phyloP scores from a whole-genome alignment of 352 stramenopile genomes.

The Phytophthora meadii region DNA sequence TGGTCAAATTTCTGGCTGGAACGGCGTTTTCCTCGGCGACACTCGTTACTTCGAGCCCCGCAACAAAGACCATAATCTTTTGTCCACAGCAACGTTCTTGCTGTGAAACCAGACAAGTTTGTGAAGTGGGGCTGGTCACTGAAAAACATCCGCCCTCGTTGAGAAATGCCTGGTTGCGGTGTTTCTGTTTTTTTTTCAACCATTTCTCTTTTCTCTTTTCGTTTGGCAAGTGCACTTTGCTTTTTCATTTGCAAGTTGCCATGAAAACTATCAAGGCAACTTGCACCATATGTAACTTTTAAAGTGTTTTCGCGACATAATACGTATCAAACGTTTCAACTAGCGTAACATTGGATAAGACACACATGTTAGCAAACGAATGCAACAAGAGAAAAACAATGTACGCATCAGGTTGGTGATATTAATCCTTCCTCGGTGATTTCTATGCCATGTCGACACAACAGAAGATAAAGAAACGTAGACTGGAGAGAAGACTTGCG shows the following conservation, averaged over 20 bases:
- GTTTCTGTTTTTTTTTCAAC: neutral
- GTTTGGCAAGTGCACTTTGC: no score
- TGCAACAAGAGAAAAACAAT: neutral
- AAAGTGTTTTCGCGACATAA: no score
- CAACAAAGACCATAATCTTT: conserved; percentile 15
- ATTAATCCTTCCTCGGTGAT: conserved; percentile 11
- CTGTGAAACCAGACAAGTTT: conserved; percentile 21
- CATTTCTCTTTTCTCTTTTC: no score
- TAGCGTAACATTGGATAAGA: no score
- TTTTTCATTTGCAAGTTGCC: no score
- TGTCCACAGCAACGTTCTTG: neutral
- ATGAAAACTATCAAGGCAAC: no score
- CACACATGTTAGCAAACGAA: neutral
- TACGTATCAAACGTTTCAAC: no score
- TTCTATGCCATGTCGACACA: conserved; percentile 13
- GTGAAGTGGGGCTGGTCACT: conserved; percentile 5
- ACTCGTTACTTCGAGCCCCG: conserved; percentile 20
- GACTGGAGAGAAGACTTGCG: no score
- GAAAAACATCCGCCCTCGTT: conserved; percentile 10
- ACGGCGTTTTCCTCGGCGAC: neutral
- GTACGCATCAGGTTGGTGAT: conserved; percentile 17
- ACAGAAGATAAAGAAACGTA: conserved; percentile 12
- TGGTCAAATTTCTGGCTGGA: conserved; percentile 33
- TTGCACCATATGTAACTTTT: neutral
- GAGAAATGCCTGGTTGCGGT: neutral